A percentile compares a stretch with the other conserved stretches of the same genome.
phyloP scores from a whole-genome alignment of 1,284 basidiomycete species.

The Ustilago tritici region DNA sequence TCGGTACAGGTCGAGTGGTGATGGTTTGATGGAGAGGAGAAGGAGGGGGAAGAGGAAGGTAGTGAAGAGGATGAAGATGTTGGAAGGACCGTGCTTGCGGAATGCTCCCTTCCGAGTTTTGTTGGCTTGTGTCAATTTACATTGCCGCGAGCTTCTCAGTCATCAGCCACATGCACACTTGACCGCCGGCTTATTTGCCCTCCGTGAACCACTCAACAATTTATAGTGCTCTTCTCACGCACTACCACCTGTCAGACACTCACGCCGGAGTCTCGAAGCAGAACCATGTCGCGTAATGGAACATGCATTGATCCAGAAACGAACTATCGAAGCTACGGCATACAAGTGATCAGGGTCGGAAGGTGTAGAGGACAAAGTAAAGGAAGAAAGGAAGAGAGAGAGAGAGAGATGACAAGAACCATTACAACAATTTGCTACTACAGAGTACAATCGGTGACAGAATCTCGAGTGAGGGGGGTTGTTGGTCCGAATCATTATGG shows the following conservation, averaged over 20 bases:
- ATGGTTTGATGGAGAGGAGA: not conserved
- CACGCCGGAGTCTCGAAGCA: not conserved
- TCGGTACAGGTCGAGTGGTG: not conserved
- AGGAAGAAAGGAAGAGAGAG: not conserved
- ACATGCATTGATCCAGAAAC: conserved; percentile 7
- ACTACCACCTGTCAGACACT: not conserved
- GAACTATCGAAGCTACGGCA: not conserved
- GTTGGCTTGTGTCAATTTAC: conserved; percentile 3
- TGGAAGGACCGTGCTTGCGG: conserved; percentile 16
- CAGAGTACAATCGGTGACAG: conserved; percentile 7
- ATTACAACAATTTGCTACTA: conserved; percentile 20
- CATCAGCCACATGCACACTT: not conserved
- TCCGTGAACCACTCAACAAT: not conserved
- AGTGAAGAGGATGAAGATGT: not conserved
- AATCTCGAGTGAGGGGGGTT: not conserved
- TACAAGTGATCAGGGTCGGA: not conserved
- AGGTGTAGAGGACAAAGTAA: conserved; percentile 2
- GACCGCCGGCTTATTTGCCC: not conserved
- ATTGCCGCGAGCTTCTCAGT: conserved; percentile 3
- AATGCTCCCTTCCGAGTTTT: conserved; percentile 14
- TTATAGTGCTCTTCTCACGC: too few species aligned
- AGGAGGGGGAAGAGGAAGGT: not conserved
- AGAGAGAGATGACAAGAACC: conserved; percentile 10
- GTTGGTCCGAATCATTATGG: conserved; percentile 4
- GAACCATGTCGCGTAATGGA: not conserved